Conservation (phyloP, 225 moss, liverwort and hornwort species). For the Rhytidiadelphus loreus region DNA sequence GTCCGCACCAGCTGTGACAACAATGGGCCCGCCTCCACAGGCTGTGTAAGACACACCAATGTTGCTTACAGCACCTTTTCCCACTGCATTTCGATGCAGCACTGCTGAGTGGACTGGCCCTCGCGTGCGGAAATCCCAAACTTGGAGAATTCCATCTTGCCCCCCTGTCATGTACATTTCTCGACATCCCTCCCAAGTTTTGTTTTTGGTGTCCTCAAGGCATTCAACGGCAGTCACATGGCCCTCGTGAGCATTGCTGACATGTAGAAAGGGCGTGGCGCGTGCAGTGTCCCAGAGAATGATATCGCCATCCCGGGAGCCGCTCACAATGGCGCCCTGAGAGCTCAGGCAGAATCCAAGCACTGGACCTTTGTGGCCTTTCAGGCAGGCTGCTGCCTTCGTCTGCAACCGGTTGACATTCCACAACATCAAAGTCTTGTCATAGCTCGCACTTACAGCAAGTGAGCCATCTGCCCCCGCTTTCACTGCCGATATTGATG, state of each 20-base stretch:
- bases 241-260: constrained; percentile 71
- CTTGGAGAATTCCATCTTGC: constrained; percentile 81
- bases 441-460: constrained; percentile 84
- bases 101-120: constrained; percentile 42
- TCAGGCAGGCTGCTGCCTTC: constrained; percentile 47
- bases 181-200: constrained; percentile 17
- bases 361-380: constrained; percentile 67
- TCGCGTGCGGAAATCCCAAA: constrained; percentile 75
- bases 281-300: constrained; percentile 78
- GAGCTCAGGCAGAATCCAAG: constrained; percentile 63
- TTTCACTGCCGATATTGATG: constrained; percentile 68
- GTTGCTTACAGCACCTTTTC: constrained; percentile 52
- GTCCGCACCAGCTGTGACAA: constrained; percentile 73
- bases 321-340: constrained; percentile 68
- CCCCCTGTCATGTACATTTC: constrained; percentile 77
- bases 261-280: constrained; percentile 50
- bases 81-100: constrained; percentile 40
- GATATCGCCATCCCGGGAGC: constrained; percentile 81
- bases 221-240: constrained; percentile 77
- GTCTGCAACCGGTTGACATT: constrained; percentile 43
- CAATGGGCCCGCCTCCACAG: constrained; percentile 52
- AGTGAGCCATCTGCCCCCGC: constrained; percentile 52
- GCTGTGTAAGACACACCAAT: constrained; percentile 44
- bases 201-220: constrained; percentile 35
- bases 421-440: constrained; percentile 87